A percentile compares a stretch with the other conserved stretches of the same genome.
Evolutionary conservation across 1,284 basidiomycete genomes (phyloP).

Genomic region (Sphaerobolus stellatus): DNA sequence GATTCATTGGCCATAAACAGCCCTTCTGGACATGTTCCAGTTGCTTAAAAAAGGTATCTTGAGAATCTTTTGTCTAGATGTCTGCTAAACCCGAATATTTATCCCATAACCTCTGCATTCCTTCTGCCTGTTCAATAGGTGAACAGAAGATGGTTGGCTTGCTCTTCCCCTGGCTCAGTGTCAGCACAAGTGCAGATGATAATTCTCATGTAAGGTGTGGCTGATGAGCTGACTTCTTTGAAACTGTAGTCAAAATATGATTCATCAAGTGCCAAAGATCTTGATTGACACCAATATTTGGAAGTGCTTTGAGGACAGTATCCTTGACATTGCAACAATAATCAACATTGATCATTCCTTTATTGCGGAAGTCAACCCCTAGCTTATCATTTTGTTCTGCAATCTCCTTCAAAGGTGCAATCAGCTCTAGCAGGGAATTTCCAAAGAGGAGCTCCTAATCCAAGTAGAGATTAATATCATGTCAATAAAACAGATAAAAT

Average conservation of each 20-base stretch:
- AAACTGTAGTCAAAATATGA: background rate
- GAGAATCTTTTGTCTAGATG: background rate
- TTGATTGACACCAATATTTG: background rate
- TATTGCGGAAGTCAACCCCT: too few species aligned
- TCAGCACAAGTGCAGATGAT: background rate
- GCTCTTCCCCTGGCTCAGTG: background rate
- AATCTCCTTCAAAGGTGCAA: too few species aligned
- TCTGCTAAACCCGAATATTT: background rate
- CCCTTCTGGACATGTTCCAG: background rate
- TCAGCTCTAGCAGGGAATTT: too few species aligned
- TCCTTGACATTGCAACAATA: too few species aligned
- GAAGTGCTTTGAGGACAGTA: background rate
- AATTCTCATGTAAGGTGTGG: background rate
- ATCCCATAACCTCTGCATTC: background rate
- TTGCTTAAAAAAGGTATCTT: background rate
- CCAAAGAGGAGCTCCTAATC: too few species aligned
- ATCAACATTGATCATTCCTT: too few species aligned
- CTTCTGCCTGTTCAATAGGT: background rate
- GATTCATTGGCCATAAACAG: background rate
- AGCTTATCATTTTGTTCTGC: too few species aligned
- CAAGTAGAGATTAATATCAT: too few species aligned
- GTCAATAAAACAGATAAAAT: too few species aligned
- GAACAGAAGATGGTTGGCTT: background rate
- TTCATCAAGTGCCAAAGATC: constrained; percentile 3
- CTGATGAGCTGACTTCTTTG: background rate